These are phyloP conservation scores for Furcasterigmium furcatum DNA, from an alignment of 2,329 filamentous ascomycete species.

Conservation along the genomic window DNA sequence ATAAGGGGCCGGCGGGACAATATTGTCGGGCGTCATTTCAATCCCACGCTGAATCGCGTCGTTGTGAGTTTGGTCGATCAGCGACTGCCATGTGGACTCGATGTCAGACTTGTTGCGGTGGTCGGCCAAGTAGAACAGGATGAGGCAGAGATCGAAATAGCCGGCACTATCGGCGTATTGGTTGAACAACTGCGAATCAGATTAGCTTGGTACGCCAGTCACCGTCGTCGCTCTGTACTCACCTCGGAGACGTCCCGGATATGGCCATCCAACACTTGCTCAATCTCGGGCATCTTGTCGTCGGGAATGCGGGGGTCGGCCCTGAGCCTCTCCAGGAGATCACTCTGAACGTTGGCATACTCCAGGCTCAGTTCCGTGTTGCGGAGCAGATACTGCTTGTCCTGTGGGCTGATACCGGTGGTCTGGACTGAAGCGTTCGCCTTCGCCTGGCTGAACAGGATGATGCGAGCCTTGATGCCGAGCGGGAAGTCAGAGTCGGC, in stretches of 20 bases:
- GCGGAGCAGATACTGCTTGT: conserved; percentile 81
- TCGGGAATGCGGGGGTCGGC: conserved; percentile 66
- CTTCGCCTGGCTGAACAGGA: conserved; percentile 85
- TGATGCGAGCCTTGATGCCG: conserved; percentile 80
- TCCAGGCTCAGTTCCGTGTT: conserved; percentile 85
- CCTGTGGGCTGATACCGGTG: conserved; percentile 71
- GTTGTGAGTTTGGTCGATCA: conserved; percentile 70
- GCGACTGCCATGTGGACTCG: conserved; percentile 75
- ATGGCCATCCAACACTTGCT: conserved; percentile 69
- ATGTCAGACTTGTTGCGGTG: conserved; percentile 87
- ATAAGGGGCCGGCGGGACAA: conserved; percentile 55
- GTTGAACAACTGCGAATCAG: conserved; percentile 72
- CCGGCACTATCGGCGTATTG: conserved; percentile 84
- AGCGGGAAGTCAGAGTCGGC: conserved; percentile 80
- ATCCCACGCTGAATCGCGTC: conserved; percentile 42
- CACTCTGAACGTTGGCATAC: conserved; percentile 91
- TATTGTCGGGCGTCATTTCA: conserved; percentile 35
- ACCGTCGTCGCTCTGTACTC: conserved; percentile 31
- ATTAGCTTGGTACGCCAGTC: conserved; percentile 12
- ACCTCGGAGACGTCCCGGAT: conserved; percentile 76
- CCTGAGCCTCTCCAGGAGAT: conserved; percentile 75
- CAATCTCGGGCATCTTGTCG: conserved; percentile 61
- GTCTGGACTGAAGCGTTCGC: conserved; percentile 87
- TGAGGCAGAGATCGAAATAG: conserved; percentile 90
- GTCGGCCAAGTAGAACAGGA: conserved; percentile 90